phyloP scores from a whole-genome alignment of 164 flowering plant genomes.

The Tetracentron sinense region DNA sequence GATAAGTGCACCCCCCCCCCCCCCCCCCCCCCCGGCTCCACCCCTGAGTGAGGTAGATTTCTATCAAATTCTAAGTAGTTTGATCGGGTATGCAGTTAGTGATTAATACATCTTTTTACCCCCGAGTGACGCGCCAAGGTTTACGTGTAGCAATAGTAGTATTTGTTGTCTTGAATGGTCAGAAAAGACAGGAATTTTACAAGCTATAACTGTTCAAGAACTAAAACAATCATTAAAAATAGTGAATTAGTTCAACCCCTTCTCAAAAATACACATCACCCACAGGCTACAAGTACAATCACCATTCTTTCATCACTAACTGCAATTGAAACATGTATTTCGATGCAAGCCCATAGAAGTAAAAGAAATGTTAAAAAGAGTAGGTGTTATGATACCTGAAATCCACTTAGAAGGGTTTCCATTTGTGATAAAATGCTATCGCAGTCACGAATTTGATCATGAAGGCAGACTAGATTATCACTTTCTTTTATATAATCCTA shows the following conservation, averaged over 20 bases:
- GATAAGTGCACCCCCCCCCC: no score
- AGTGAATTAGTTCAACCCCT: neutral
- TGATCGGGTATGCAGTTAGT: no score
- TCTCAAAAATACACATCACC: neutral
- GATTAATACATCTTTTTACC: no score
- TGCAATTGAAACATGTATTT: neutral
- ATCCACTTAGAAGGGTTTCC: conserved; percentile 96
- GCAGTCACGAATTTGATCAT: conserved; percentile 94
- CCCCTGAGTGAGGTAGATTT: no score
- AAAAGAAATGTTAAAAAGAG: neutral
- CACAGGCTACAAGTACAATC: neutral
- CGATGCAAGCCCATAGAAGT: neutral
- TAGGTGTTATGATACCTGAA: conserved; percentile 56
- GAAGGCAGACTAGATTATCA: conserved; percentile 91
- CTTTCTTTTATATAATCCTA: conserved; percentile 98
- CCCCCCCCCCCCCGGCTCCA: no score
- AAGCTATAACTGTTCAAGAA: no score
- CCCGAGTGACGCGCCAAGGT: no score
- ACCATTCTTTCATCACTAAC: neutral
- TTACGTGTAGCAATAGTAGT: no score
- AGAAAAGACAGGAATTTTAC: no score
- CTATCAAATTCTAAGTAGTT: no score
- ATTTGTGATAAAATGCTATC: conserved; percentile 88
- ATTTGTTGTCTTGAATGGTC: no score
- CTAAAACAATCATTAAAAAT: no score